Evolutionary conservation across 345 rosid species (phyloP).

Genomic region (Zanthoxylum bungeanum): DNA sequence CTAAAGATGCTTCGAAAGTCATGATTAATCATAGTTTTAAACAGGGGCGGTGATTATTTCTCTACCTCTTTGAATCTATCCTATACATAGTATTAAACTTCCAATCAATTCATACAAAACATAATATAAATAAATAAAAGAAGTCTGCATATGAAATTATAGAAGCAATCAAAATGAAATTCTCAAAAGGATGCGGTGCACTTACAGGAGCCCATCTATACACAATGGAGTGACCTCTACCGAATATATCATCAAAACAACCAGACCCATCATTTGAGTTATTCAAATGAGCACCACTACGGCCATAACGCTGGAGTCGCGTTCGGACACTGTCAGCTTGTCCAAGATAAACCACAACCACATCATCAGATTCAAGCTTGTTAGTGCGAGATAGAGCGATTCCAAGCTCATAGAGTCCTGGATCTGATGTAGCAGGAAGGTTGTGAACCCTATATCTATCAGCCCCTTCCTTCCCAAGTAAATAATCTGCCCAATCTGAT

Average conservation of each 20-base stretch:
- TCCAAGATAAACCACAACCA: slow-evolving; percentile 71
- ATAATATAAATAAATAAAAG: background rate
- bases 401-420: slow-evolving; percentile 85
- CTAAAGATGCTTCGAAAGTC: background rate
- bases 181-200: background rate
- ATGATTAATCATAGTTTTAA: background rate
- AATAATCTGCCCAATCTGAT: slow-evolving; percentile 71
- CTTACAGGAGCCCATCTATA: slow-evolving; percentile 86
- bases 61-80: background rate
- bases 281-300: slow-evolving; percentile 73
- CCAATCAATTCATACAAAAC: background rate
- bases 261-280: slow-evolving; percentile 20
- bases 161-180: background rate
- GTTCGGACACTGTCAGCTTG: slow-evolving; percentile 80
- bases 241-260: slow-evolving; percentile 54
- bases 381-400: slow-evolving; percentile 23
- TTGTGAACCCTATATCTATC: slow-evolving; percentile 72
- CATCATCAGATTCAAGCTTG: slow-evolving; percentile 41
- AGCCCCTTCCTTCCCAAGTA: slow-evolving; percentile 63
- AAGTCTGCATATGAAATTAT: background rate
- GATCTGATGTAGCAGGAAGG: slow-evolving; percentile 49
- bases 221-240: slow-evolving; percentile 44
- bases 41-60: background rate
- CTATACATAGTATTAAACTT: background rate
- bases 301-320: slow-evolving; percentile 77